A percentile compares a stretch with the other conserved stretches of the same genome.
These are phyloP conservation scores for Jasminum sambac DNA, from an alignment of 257 asterid species.

Conservation along the genomic window DNA sequence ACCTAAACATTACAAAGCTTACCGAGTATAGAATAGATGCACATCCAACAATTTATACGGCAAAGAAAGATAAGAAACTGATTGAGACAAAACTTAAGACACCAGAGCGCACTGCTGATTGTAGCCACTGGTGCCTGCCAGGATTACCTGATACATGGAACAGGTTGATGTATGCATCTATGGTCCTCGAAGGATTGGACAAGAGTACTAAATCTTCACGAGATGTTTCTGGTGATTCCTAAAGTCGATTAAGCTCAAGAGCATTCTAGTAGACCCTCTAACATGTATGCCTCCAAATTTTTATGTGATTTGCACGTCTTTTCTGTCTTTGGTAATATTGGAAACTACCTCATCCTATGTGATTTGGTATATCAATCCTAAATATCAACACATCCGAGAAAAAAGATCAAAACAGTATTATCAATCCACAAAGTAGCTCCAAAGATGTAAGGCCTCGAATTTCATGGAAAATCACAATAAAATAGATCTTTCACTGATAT, in stretches of 20 bases:
- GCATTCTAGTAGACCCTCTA: not conserved
- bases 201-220: not conserved
- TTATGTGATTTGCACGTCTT: not conserved
- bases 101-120: conserved; percentile 14
- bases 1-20: conserved; percentile 25
- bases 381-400: not conserved
- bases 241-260: not conserved
- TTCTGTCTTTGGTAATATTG: conserved; percentile 1
- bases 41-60: conserved; percentile 23
- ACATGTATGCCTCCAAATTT: not conserved
- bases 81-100: conserved; percentile 19
- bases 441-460: not conserved
- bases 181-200: conserved; percentile 12
- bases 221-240: not conserved
- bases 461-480: not conserved
- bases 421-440: not conserved
- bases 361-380: not conserved
- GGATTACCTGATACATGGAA: conserved; percentile 34
- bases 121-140: conserved; percentile 33
- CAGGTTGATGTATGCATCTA: conserved; percentile 25
- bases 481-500: not conserved
- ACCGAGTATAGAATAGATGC: conserved; percentile 27
- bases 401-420: not conserved
- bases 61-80: conserved; percentile 15
- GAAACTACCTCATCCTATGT: not conserved